Conservation (phyloP, 2,329 filamentous ascomycete genomes). For the Bertia moriformis region DNA sequence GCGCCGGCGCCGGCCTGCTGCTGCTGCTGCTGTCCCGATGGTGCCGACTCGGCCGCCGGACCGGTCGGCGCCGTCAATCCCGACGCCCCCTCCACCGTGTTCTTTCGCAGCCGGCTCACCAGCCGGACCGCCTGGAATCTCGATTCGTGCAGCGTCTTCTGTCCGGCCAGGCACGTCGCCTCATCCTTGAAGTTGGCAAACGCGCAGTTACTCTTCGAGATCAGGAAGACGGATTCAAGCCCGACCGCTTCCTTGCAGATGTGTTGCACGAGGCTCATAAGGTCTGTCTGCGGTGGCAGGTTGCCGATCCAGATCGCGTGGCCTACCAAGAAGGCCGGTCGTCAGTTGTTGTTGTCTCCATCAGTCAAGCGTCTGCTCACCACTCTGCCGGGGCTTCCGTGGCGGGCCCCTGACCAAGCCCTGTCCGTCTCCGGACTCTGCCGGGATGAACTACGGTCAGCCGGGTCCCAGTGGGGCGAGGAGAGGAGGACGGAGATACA, state of each 20-base stretch:
- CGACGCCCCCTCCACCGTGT: constrained; percentile 25
- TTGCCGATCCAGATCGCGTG: constrained; percentile 96
- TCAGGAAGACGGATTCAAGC: constrained; percentile 81
- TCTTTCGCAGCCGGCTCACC: constrained; percentile 66
- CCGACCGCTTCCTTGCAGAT: constrained; percentile 68
- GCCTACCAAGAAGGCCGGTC: constrained; percentile 27
- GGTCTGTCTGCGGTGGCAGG: constrained; percentile 66
- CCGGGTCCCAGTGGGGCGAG: constrained; percentile 16
- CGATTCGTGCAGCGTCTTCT: constrained; percentile 78
- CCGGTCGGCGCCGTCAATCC: constrained; percentile 38
- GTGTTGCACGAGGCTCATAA: constrained; percentile 78
- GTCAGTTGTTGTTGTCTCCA: constrained; percentile 5
- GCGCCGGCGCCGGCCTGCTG: not conserved
- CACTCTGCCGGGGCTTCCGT: constrained; percentile 44
- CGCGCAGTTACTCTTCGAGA: constrained; percentile 92
- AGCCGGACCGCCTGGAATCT: constrained; percentile 74
- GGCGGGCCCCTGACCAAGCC: constrained; percentile 35
- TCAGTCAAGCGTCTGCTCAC: constrained; percentile 22
- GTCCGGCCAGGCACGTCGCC: constrained; percentile 57
- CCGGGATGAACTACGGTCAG: constrained; percentile 9
- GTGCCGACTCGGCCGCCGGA: constrained; percentile 11
- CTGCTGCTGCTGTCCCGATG: constrained; percentile 4
- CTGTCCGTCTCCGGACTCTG: constrained; percentile 15
- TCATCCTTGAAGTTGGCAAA: constrained; percentile 92
- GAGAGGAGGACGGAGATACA: constrained; percentile 6